Evolutionary conservation across 257 asterid species (phyloP).

Genomic region (Mitragyna speciosa): DNA sequence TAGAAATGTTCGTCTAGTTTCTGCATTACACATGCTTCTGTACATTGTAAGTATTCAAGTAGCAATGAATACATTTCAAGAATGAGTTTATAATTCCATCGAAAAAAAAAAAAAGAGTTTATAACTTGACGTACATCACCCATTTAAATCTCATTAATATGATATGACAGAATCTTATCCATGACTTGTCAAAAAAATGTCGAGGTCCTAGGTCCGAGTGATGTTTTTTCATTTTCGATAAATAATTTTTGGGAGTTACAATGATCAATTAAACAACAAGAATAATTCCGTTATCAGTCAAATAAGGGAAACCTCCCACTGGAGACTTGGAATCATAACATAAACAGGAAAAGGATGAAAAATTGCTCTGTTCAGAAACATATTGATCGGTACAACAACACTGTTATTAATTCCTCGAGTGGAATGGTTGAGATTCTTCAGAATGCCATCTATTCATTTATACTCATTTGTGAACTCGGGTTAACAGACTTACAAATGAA

Average conservation of each 20-base stretch:
- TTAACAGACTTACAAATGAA: constrained; percentile 23
- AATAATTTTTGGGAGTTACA: background rate
- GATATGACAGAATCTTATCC: too few species aligned
- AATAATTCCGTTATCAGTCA: background rate
- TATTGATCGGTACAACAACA: constrained; percentile 12
- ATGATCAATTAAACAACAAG: background rate
- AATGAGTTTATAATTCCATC: too few species aligned
- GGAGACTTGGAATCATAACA: background rate
- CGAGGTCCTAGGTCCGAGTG: background rate
- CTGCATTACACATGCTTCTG: background rate
- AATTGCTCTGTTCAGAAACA: background rate
- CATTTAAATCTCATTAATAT: too few species aligned
- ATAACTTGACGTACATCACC: too few species aligned
- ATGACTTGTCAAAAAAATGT: too few species aligned
- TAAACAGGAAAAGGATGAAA: constrained; percentile 6
- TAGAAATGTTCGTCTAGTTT: background rate
- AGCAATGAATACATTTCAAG: too few species aligned
- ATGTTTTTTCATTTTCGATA: too few species aligned
- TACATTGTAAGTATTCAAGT: background rate
- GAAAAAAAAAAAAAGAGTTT: too few species aligned
- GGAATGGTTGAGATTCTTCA: background rate
- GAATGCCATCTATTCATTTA: constrained; percentile 1
- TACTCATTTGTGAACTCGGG: constrained; percentile 14
- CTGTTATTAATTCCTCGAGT: constrained; percentile 10
- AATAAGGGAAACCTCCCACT: background rate